Evolutionary conservation across 2,329 filamentous ascomycete species (phyloP).

Genomic region (Westerdykella aurantiaca): DNA sequence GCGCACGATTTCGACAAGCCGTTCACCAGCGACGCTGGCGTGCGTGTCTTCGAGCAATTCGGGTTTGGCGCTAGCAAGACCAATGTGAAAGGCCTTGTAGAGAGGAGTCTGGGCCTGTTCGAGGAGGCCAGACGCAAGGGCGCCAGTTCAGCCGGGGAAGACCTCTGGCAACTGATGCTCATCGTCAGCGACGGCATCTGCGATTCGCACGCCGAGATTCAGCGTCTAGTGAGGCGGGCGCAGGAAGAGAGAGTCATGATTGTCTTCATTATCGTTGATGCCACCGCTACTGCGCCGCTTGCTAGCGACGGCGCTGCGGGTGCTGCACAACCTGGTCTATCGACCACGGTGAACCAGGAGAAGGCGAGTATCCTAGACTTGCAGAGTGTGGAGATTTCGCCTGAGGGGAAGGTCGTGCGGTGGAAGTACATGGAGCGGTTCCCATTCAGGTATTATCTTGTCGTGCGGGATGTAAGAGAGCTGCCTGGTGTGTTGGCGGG

Average conservation of each 20-base stretch:
- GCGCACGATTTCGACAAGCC: slow-evolving; percentile 81
- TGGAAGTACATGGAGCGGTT: slow-evolving; percentile 92
- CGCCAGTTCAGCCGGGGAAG: slow-evolving; percentile 45
- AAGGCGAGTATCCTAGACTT: slow-evolving; percentile 76
- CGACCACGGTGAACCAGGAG: slow-evolving; percentile 15
- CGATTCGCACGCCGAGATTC: slow-evolving; percentile 78
- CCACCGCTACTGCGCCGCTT: slow-evolving; percentile 25
- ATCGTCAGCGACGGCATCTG: slow-evolving; percentile 93
- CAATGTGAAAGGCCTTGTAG: slow-evolving; percentile 73
- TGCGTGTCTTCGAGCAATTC: slow-evolving; percentile 78
- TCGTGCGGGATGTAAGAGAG: slow-evolving; percentile 87
- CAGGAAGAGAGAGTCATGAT: slow-evolving; percentile 95
- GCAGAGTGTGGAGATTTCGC: slow-evolving; percentile 77
- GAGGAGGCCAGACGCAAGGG: slow-evolving; percentile 63
- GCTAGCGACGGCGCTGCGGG: slow-evolving; percentile 5
- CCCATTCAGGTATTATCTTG: slow-evolving; percentile 93
- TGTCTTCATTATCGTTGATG: slow-evolving; percentile 94
- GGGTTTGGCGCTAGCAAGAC: slow-evolving; percentile 80
- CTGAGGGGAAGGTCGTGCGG: slow-evolving; percentile 66
- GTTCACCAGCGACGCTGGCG: slow-evolving; percentile 75
- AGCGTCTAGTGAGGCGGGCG: slow-evolving; percentile 76
- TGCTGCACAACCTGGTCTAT: slow-evolving; percentile 1
- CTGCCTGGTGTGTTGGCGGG: slow-evolving; percentile 82
- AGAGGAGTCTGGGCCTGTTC: slow-evolving; percentile 75
- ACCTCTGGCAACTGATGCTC: slow-evolving; percentile 92